Conservation (phyloP, 2,329 filamentous ascomycete species). For the Aplosporella prunicola region DNA sequence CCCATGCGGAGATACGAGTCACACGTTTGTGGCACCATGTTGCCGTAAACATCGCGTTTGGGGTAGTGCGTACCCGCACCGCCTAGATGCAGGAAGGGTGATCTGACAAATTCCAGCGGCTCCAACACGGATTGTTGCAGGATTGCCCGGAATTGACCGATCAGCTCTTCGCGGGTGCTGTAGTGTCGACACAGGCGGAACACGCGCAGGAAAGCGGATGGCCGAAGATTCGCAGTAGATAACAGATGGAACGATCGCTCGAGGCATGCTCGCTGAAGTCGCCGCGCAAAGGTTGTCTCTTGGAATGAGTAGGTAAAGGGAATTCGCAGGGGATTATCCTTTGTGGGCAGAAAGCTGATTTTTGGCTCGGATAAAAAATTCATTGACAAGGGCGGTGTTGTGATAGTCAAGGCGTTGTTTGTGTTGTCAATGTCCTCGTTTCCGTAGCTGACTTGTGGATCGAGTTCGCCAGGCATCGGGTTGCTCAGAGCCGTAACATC, state of each 20-base stretch:
- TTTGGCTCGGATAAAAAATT: constrained; percentile 28
- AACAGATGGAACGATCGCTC: constrained; percentile 56
- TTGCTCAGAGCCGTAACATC: too few species aligned
- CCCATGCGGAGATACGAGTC: constrained; percentile 26
- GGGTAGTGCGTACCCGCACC: constrained; percentile 59
- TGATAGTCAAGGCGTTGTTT: too few species aligned
- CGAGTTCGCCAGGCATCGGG: too few species aligned
- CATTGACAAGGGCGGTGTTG: too few species aligned
- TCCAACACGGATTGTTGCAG: constrained; percentile 33
- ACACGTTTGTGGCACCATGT: constrained; percentile 22
- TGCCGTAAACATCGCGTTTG: constrained; percentile 28
- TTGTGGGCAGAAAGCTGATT: constrained; percentile 7
- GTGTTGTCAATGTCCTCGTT: too few species aligned
- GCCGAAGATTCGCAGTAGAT: constrained; percentile 30
- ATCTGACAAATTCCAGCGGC: constrained; percentile 49
- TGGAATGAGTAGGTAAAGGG: constrained; percentile 51
- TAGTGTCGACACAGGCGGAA: constrained; percentile 64
- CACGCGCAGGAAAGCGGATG: constrained; percentile 34
- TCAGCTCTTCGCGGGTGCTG: constrained; percentile 31
- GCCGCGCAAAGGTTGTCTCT: constrained; percentile 60
- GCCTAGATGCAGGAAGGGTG: constrained; percentile 57
- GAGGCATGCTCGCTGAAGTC: constrained; percentile 55
- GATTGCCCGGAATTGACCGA: constrained; percentile 30
- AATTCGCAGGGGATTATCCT: constrained; percentile 26
- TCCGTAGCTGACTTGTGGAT: too few species aligned